phyloP scores from a whole-genome alignment of 352 stramenopile species.

The Saprolegnia diclina region DNA sequence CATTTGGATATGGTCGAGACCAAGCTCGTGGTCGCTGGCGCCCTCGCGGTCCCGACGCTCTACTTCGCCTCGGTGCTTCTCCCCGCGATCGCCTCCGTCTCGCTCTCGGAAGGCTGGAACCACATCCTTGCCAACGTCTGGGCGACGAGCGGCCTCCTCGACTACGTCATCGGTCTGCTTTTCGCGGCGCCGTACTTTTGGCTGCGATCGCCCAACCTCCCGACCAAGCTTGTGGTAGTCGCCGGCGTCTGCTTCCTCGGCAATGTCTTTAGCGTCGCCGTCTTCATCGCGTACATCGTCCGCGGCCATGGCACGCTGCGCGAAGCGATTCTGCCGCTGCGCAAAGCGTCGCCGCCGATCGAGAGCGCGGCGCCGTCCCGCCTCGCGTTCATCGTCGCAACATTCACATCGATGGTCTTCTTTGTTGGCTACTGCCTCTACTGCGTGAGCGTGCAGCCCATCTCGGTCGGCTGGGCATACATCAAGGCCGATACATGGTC shows the following conservation, averaged over 20 bases:
- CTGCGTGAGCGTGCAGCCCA: not conserved
- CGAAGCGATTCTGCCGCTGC: conserved; percentile 1
- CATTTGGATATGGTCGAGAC: not conserved
- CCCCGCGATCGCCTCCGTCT: conserved; percentile 5
- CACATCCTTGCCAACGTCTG: conserved; percentile 19
- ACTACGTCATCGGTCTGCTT: conserved; percentile 3
- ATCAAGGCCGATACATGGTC: conserved; percentile 17
- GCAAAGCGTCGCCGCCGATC: not conserved
- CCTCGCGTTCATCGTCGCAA: not conserved
- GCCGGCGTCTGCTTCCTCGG: not conserved
- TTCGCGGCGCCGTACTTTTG: conserved; percentile 20
- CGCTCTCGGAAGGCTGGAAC: conserved; percentile 14
- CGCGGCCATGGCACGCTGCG: not conserved
- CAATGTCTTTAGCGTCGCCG: conserved; percentile 12
- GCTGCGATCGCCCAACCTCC: not conserved
- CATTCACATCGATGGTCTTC: not conserved
- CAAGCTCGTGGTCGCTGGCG: not conserved
- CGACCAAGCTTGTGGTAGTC: not conserved
- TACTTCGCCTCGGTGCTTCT: conserved; percentile 19
- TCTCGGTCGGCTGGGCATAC: conserved; percentile 14
- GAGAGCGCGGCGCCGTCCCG: not conserved
- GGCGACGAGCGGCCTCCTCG: conserved; percentile 13
- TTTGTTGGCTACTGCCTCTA: conserved; percentile 11
- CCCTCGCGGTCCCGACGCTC: conserved; percentile 2
- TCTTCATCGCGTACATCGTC: conserved; percentile 10